phyloP scores from a whole-genome alignment of 2,329 filamentous ascomycete species.

The Cercospora sesami region DNA sequence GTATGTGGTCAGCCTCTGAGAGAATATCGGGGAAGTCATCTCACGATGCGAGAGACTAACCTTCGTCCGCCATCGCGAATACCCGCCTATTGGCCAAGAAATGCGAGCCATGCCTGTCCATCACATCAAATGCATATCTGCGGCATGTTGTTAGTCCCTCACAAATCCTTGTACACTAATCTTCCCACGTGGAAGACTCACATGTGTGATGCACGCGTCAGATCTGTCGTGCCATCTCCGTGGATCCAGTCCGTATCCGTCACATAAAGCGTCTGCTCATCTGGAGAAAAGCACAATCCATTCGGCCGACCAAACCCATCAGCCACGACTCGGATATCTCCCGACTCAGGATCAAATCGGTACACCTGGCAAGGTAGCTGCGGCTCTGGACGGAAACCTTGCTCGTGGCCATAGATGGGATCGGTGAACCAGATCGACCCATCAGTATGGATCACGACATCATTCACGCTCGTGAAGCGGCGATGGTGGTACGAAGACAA shows the following conservation, averaged over 20 bases:
- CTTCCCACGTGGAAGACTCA: conserved; percentile 37
- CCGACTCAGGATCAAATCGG: conserved; percentile 53
- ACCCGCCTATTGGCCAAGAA: conserved; percentile 33
- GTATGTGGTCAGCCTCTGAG: not conserved
- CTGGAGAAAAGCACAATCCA: conserved; percentile 59
- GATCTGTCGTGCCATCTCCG: conserved; percentile 46
- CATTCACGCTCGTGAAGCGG: conserved; percentile 62
- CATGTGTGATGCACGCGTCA: conserved; percentile 51
- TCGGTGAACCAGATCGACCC: conserved; percentile 67
- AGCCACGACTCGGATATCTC: conserved; percentile 56
- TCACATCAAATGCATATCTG: conserved; percentile 37
- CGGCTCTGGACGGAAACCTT: conserved; percentile 58
- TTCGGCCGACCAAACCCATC: conserved; percentile 60
- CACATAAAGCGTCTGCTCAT: conserved; percentile 55
- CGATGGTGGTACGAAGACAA: conserved; percentile 62
- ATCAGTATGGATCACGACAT: conserved; percentile 55
- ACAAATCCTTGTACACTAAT: not conserved
- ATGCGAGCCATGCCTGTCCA: conserved; percentile 28
- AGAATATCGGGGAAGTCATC: not conserved
- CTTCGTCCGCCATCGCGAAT: conserved; percentile 35
- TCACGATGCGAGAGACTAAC: not conserved
- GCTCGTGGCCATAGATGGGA: conserved; percentile 59
- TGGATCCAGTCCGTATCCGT: conserved; percentile 57
- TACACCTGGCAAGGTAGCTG: conserved; percentile 57
- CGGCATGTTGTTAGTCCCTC: not conserved